A percentile compares a stretch with the other conserved stretches of the same genome.
Conservation (phyloP, 2,329 filamentous ascomycete genomes). For the Trichoderma gracile region DNA sequence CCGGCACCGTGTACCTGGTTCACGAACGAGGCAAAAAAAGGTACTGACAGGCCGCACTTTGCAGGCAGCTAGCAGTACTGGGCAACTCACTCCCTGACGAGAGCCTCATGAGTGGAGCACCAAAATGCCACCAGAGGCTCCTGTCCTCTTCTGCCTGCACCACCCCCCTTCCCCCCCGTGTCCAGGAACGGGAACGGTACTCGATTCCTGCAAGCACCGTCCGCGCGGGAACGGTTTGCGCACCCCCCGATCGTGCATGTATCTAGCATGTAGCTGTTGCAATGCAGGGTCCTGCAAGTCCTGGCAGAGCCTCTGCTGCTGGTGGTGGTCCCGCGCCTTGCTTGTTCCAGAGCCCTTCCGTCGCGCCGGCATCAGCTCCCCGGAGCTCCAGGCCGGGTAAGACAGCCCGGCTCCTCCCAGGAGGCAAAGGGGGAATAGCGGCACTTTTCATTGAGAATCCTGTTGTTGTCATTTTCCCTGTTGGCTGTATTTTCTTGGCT, state of each 20-base stretch:
- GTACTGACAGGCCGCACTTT: conserved; percentile 6
- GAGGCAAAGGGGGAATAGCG: background rate
- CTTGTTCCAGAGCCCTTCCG: conserved; percentile 20
- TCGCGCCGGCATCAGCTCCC: conserved; percentile 22
- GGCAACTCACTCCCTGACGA: background rate
- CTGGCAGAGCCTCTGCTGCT: background rate
- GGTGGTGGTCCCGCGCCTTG: background rate
- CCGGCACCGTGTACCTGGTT: conserved; percentile 22
- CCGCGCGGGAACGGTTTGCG: background rate
- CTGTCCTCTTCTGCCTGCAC: too few relatives aligned
- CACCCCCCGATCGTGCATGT: background rate
- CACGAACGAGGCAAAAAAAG: background rate
- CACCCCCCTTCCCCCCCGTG: background rate
- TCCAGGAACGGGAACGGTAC: background rate
- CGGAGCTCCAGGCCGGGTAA: conserved; percentile 20
- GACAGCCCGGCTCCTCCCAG: background rate
- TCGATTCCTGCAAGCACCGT: background rate
- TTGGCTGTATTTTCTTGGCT: background rate
- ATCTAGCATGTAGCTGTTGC: background rate
- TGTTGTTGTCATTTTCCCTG: background rate
- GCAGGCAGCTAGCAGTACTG: background rate
- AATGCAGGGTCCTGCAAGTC: conserved; percentile 20
- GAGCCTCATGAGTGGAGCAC: conserved; percentile 19
- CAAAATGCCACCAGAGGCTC: too few relatives aligned
- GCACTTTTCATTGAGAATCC: background rate